A percentile compares a stretch with the other conserved stretches of the same genome.
Conservation (phyloP, 2,329 filamentous ascomycete species). For the Phaeomoniella chlamydospora region DNA sequence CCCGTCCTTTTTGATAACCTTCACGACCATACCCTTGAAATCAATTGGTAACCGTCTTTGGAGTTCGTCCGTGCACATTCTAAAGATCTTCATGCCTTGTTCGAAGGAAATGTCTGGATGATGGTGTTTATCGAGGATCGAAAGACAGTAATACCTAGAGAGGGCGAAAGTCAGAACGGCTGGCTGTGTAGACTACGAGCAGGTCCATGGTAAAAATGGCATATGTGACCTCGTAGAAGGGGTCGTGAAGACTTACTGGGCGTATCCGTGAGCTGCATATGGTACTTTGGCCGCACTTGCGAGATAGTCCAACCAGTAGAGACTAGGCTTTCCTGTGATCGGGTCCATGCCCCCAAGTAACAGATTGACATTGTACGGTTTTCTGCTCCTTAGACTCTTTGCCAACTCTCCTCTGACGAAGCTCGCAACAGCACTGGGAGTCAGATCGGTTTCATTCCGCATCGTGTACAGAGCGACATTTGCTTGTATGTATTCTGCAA, state of each 20-base stretch:
- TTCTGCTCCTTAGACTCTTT: conserved; percentile 74
- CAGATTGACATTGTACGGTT: conserved; percentile 94
- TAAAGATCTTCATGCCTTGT: conserved; percentile 80
- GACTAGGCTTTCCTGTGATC: conserved; percentile 74
- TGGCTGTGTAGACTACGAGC: too few relatives aligned
- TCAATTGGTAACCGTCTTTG: conserved; percentile 95
- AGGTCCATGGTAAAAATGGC: too few relatives aligned
- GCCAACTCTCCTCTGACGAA: conserved; percentile 93
- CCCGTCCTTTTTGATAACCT: conserved; percentile 89
- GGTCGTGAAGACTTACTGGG: conserved; percentile 71
- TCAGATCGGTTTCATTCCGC: conserved; percentile 89
- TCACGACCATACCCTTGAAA: conserved; percentile 92
- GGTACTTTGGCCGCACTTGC: conserved; percentile 76
- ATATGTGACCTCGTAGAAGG: too few relatives aligned
- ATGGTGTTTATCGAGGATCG: conserved; percentile 96
- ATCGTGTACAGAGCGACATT: conserved; percentile 97
- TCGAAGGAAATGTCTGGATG: conserved; percentile 84
- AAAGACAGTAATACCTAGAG: conserved; percentile 84
- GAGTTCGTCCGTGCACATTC: conserved; percentile 91
- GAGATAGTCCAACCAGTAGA: conserved; percentile 97
- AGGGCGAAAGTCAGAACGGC: not conserved
- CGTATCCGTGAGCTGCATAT: conserved; percentile 95
- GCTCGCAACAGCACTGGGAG: conserved; percentile 74
- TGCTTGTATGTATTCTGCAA: conserved; percentile 97
- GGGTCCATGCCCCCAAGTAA: conserved; percentile 87